A percentile compares a stretch with the other conserved stretches of the same genome.
Evolutionary conservation across 1,139 yeast genomes (phyloP).

Genomic region (Yamadazyma epiphylla): DNA sequence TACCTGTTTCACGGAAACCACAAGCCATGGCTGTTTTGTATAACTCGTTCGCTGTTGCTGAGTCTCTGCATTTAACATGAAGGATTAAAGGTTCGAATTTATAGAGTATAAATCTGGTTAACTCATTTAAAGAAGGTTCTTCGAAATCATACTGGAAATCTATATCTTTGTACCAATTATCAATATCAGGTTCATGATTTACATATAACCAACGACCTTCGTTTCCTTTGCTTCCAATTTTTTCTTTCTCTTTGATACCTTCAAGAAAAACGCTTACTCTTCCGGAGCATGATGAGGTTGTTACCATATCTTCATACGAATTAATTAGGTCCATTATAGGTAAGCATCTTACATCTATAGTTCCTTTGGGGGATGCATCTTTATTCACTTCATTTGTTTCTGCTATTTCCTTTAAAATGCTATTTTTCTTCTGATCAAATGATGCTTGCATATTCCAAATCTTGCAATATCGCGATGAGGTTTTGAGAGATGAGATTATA

Average conservation of each 20-base stretch:
- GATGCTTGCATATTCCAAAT: slow-evolving; percentile 39
- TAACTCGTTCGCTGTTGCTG: slow-evolving; percentile 53
- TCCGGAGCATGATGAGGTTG: slow-evolving; percentile 88
- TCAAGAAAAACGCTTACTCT: slow-evolving; percentile 78
- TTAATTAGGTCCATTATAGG: slow-evolving; percentile 72
- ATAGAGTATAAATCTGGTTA: slow-evolving; percentile 56
- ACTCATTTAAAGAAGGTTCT: slow-evolving; percentile 8
- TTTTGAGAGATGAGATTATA: slow-evolving; percentile 2
- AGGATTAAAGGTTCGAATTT: slow-evolving; percentile 83
- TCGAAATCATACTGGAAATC: slow-evolving; percentile 19
- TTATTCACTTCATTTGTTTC: slow-evolving; percentile 40
- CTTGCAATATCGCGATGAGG: background rate
- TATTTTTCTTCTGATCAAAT: slow-evolving; percentile 64
- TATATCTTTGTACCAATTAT: slow-evolving; percentile 1
- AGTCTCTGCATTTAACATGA: slow-evolving; percentile 74
- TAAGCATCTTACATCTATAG: slow-evolving; percentile 66
- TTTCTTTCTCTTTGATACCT: slow-evolving; percentile 42
- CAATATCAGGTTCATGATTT: slow-evolving; percentile 52
- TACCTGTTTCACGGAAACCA: slow-evolving; percentile 86
- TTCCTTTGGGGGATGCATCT: slow-evolving; percentile 83
- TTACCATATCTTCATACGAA: slow-evolving; percentile 61
- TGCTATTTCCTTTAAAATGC: slow-evolving; percentile 54
- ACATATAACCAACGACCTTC: slow-evolving; percentile 87
- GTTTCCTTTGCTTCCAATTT: slow-evolving; percentile 80
- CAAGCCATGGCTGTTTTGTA: slow-evolving; percentile 74